These are phyloP conservation scores for Zalaria obscura DNA, from an alignment of 2,329 filamentous ascomycete genomes.

Conservation along the genomic window DNA sequence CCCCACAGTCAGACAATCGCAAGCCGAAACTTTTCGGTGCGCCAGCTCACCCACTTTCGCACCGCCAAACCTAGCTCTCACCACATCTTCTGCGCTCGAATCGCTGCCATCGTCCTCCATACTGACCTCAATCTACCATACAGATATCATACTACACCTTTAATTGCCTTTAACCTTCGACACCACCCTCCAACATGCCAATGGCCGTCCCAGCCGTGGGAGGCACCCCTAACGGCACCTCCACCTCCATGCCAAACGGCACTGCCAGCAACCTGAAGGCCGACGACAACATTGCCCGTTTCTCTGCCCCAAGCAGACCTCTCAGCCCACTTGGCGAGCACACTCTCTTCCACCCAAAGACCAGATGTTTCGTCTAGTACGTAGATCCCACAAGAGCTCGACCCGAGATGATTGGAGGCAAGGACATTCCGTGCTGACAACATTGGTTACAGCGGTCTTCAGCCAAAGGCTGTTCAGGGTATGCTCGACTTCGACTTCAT, in stretches of 20 bases:
- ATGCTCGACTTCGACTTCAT: conserved; percentile 99
- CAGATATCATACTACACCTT: background rate
- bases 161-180: background rate
- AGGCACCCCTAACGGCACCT: conserved; percentile 11
- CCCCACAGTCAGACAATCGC: background rate
- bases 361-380: conserved; percentile 97
- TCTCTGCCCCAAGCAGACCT: conserved; percentile 81
- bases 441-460: conserved; percentile 53
- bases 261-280: conserved; percentile 24
- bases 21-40: background rate
- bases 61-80: background rate
- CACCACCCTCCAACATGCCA: conserved; percentile 25
- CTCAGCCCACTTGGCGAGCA: conserved; percentile 78
- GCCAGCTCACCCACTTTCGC: background rate
- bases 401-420: background rate
- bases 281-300: conserved; percentile 98
- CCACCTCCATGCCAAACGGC: conserved; percentile 15
- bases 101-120: background rate
- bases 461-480: conserved; percentile 58
- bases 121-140: background rate
- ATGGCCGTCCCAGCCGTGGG: conserved; percentile 18
- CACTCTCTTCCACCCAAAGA: conserved; percentile 97
- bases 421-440: too few relatives aligned
- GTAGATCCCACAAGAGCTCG: conserved; percentile 14
- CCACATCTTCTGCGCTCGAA: background rate